phyloP scores from a whole-genome alignment of 345 rosid genomes.

The Ceriops tagal region DNA sequence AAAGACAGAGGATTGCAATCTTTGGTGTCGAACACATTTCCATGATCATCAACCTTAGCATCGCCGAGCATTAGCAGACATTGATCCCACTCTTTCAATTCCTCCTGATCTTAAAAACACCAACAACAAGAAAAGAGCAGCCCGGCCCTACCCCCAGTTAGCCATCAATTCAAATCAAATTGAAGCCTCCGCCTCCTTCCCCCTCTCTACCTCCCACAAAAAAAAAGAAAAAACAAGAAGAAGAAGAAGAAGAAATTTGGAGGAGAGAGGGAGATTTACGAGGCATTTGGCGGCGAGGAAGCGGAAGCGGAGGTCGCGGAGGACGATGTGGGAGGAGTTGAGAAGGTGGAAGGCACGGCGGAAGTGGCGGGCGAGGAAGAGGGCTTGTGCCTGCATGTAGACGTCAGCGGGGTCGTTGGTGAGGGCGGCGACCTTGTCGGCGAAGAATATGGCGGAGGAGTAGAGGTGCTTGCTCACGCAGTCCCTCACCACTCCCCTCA shows the following conservation, averaged over 20 bases:
- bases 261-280: conserved; percentile 25
- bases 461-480: conserved; percentile 95
- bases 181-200: not conserved
- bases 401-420: conserved; percentile 80
- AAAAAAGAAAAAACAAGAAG: not conserved
- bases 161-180: not conserved
- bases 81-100: conserved; percentile 96
- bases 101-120: conserved; percentile 52
- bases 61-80: conserved; percentile 86
- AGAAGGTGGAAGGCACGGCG: conserved; percentile 97
- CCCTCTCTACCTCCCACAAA: too few species aligned
- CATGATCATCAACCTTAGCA: conserved; percentile 82
- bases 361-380: conserved; percentile 86
- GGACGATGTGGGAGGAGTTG: conserved; percentile 81
- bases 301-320: conserved; percentile 93
- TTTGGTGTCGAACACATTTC: conserved; percentile 66
- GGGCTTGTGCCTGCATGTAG: conserved; percentile 94
- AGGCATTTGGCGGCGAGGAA: conserved; percentile 98
- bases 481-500: conserved; percentile 87
- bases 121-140: not conserved
- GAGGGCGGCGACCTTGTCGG: conserved; percentile 80
- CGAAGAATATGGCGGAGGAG: conserved; percentile 96
- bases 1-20: conserved; percentile 58
- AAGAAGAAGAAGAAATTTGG: not conserved
- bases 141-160: too few species aligned